Base-by-base conservation (phyloP, 2,329 filamentous ascomycete genomes). In the Pyrenophora graminea region DNA sequence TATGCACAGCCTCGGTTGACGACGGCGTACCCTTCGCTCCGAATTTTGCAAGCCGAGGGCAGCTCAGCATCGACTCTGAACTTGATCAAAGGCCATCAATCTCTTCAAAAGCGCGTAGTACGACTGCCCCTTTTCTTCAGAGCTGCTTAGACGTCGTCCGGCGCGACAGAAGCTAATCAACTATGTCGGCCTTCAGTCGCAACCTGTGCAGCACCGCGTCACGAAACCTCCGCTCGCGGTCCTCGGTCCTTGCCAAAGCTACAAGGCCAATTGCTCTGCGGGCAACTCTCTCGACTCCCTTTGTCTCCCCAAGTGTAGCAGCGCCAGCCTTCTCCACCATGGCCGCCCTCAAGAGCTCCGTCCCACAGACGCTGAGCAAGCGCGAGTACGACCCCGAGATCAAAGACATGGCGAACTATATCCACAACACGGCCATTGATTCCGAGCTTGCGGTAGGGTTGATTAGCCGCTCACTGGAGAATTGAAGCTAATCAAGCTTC, bases 381-480 rank as follows among this genome's bases (percentile, higher is more conserved):
- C 68, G 69, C 39, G 82, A 86, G 63, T 97, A 93, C 76, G 93
- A 97, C 73, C 85, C 89, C 58, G 93, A 97, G 79, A 94, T 97
- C 76, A 87, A 86, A 76, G 92, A 97, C 74, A 96, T 99, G 81
- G 93, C 93, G 58, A 85, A 83, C 77, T 99, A 97, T 78, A 89
- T 97, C 73, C 90, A 95, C 82, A 90, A 92, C 74, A 93, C 92
- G 76, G 83, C 90, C 51, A 88, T 97, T 70, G 82, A 93, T 66
- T 97, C 93, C 25, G 90, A 96, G 63, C 83, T 99, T 68, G 94
- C 94, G 72, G 92, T 97, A 82, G 77, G 91, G 79, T 18, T 21
- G 54, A 51, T 39, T 4, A 41, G 33, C 19, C 12, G 37, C 21
- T 36, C 31, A 15, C 6, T 27, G 15, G 12, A 37, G 33, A 36